Evolutionary conservation across 768 basidiomycete genomes (phyloP), one percentile per base, ranked within the genome.

Genomic region (Kockovaella imperatae): DNA sequence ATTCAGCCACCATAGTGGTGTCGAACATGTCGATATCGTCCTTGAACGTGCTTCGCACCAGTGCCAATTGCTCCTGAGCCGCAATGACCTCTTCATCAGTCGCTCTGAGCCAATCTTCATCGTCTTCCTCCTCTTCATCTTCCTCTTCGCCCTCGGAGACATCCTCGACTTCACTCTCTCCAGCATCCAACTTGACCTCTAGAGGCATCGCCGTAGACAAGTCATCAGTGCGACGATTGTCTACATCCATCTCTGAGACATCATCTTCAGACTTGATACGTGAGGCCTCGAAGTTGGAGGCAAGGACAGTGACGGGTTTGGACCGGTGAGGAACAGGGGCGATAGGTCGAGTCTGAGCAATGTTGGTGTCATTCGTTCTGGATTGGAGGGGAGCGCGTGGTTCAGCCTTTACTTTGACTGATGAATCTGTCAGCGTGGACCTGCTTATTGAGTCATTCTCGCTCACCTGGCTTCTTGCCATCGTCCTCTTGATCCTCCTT

Each of bases 1-100:
- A 99, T 71, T 99, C 95, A 15, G 91, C 88, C 34, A 95, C 93
- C 91, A 99, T 93, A 1, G 87, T 86, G 35, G 85, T 84, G 72
- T 95, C 89, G 51, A 77, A 79, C 64, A 70, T 82, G 77, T 87
- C 85, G 34, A 80, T 72, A 53, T 93, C 84, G 48, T 82, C 82
- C 31, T 83, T 78, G 69, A 81, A 83, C 30, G 70, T 72, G 40
- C 68, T 69, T 45, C 81, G 80, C 50, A 99, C 75, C 23, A 77
- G 75, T 17, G 81, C 75, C 24, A 97, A 73, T 64, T 86, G 77
- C 46, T 55, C 43, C 50, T 67, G 57, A 31, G 63, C 70, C 36
- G 62, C 51, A 18, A 54, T 42, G 14, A 56, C 60, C 32, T 73
- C 72, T 26, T 71, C 68, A 20, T 64, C 58, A 10, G 59, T 52